Evolutionary conservation across 163 green algal species (phyloP).

Genomic region (Scenedesmus sp.): DNA sequence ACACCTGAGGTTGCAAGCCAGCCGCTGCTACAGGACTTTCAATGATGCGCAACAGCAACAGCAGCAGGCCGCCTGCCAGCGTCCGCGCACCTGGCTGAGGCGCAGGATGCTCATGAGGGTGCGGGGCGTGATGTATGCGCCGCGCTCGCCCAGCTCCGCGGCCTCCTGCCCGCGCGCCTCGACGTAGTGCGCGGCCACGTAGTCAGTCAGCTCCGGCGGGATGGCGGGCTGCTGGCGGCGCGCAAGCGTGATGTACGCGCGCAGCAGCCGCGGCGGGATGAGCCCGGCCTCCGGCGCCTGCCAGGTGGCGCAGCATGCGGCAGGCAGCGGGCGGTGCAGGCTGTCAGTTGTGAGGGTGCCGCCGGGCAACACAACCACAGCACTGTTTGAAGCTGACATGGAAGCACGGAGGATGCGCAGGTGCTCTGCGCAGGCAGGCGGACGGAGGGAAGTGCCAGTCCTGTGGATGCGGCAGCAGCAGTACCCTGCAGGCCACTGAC

Average conservation of each 20-base stretch:
- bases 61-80: background rate
- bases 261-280: conserved; percentile 78
- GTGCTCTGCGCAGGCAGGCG: too few species aligned
- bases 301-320: background rate
- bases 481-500: background rate
- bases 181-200: conserved; percentile 87
- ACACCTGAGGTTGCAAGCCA: too few species aligned
- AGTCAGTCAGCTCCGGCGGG: conserved; percentile 86
- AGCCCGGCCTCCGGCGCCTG: conserved; percentile 66
- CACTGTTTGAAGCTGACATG: too few species aligned
- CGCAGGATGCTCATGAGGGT: conserved; percentile 97
- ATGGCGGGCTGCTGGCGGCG: conserved; percentile 82
- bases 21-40: too few species aligned
- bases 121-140: conserved; percentile 95
- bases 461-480: too few species aligned
- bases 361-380: too few species aligned
- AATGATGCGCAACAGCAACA: background rate
- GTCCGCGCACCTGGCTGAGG: conserved; percentile 81
- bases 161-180: conserved; percentile 62
- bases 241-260: conserved; percentile 90
- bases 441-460: too few species aligned
- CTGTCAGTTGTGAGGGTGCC: too few species aligned
- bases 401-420: too few species aligned
- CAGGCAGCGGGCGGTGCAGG: too few species aligned
- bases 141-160: conserved; percentile 71